Conservation (phyloP, 2,329 filamentous ascomycete species). For the Eurotiales sp. region DNA sequence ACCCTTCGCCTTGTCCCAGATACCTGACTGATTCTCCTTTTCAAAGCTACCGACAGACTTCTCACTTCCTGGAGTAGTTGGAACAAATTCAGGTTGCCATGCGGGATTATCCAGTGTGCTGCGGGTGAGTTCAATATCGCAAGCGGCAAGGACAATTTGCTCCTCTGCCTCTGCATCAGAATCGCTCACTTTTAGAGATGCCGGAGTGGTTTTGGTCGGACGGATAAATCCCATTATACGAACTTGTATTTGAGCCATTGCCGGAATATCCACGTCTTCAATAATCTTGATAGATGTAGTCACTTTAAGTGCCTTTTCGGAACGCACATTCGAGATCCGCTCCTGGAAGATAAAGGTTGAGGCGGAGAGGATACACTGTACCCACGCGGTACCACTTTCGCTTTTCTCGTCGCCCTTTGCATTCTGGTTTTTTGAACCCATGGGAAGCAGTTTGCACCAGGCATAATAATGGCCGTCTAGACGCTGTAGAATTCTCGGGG, state of each 20-base stretch:
- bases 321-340: conserved; percentile 33
- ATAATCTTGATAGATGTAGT: conserved; percentile 35
- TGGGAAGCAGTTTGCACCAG: conserved; percentile 43
- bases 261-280: conserved; percentile 21
- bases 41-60: conserved; percentile 23
- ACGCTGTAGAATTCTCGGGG: conserved; percentile 51
- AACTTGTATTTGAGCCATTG: conserved; percentile 38
- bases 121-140: conserved; percentile 36
- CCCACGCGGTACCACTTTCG: conserved; percentile 44
- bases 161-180: conserved; percentile 32
- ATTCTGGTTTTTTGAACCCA: background rate
- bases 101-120: conserved; percentile 35
- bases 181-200: conserved; percentile 28
- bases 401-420: background rate
- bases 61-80: conserved; percentile 16
- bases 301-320: conserved; percentile 46
- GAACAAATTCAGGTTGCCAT: conserved; percentile 33
- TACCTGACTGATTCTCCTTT: conserved; percentile 15
- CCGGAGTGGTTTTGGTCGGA: conserved; percentile 16
- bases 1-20: conserved; percentile 44
- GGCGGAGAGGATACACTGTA: conserved; percentile 56
- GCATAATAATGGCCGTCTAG: conserved; percentile 63
- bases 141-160: conserved; percentile 35
- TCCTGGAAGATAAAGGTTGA: conserved; percentile 39
- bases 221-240: conserved; percentile 56